A percentile compares a stretch with the other conserved stretches of the same genome.
These are phyloP conservation scores for Cordyceps javanica DNA, from an alignment of 2,329 filamentous ascomycete species.

Conservation along the genomic window DNA sequence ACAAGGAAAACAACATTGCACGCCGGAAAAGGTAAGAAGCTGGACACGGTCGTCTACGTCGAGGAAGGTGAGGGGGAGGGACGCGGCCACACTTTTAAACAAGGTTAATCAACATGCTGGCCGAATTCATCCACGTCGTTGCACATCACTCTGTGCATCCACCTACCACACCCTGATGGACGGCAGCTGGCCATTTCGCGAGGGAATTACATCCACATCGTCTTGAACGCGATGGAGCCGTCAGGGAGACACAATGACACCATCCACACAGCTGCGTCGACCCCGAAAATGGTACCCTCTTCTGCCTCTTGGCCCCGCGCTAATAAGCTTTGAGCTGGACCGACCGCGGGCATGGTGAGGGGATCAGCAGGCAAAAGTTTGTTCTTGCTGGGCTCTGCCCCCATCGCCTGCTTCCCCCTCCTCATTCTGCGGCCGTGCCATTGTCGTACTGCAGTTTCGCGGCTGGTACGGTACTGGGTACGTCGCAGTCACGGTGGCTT, in stretches of 20 bases:
- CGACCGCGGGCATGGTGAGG: too few relatives aligned
- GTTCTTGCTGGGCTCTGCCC: not conserved
- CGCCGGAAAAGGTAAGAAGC: not conserved
- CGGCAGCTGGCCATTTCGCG: not conserved
- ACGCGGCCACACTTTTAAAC: not conserved
- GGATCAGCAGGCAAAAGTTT: not conserved
- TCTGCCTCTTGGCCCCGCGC: not conserved
- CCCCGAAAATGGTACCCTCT: not conserved
- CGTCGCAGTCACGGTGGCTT: constrained; percentile 1
- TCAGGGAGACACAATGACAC: not conserved
- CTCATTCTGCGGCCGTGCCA: not conserved
- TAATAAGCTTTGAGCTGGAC: not conserved
- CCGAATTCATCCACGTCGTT: constrained; percentile 3
- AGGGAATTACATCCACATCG: not conserved
- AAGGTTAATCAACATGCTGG: not conserved
- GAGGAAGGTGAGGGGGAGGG: not conserved
- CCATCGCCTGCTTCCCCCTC: not conserved
- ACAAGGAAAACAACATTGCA: not conserved
- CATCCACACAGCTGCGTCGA: not conserved
- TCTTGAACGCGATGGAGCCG: not conserved
- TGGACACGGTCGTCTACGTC: not conserved
- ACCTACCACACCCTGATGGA: constrained; percentile 9
- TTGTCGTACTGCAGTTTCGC: not conserved
- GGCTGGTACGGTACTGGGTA: not conserved
- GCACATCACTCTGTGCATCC: constrained; percentile 1